Percentiles rank a stretch among this genome's conserved stretches.
phyloP scores from a whole-genome alignment of 78 protist genomes.

The Planoprotostelium fungivorum region DNA sequence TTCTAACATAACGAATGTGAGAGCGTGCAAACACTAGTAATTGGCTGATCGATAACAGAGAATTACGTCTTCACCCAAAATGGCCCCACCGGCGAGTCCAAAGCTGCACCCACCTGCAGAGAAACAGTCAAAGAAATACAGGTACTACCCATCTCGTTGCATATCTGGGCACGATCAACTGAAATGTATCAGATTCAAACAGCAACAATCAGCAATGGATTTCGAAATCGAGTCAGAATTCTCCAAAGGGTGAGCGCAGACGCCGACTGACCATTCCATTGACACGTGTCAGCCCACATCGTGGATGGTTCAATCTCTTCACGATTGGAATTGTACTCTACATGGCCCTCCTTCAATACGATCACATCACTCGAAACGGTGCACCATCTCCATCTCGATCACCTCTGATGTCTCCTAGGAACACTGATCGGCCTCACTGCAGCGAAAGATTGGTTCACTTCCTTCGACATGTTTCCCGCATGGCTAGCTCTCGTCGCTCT shows the following conservation, averaged over 20 bases:
- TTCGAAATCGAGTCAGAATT: background rate
- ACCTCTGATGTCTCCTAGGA: background rate
- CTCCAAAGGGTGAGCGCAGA: background rate
- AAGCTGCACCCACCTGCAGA: too few relatives aligned
- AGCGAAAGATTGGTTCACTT: background rate
- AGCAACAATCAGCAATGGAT: background rate
- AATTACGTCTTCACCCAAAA: too few relatives aligned
- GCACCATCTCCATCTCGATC: background rate
- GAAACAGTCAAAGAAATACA: too few relatives aligned
- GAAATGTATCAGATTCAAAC: background rate
- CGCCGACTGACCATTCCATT: background rate
- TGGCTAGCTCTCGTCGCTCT: background rate
- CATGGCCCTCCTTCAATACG: background rate
- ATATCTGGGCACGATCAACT: too few relatives aligned
- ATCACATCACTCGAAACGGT: background rate
- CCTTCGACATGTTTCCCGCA: background rate
- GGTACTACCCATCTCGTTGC: too few relatives aligned
- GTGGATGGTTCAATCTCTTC: background rate
- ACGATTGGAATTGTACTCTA: background rate
- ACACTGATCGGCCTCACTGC: background rate
- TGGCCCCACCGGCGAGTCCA: too few relatives aligned
- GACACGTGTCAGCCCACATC: background rate
- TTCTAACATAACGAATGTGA: too few relatives aligned
- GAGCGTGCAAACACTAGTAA: too few relatives aligned
- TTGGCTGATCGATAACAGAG: too few relatives aligned